Evolutionary conservation across 2,329 filamentous ascomycete genomes (phyloP), one percentile per base, ranked within the genome.

Genomic region (Neoascochyta sp.): DNA sequence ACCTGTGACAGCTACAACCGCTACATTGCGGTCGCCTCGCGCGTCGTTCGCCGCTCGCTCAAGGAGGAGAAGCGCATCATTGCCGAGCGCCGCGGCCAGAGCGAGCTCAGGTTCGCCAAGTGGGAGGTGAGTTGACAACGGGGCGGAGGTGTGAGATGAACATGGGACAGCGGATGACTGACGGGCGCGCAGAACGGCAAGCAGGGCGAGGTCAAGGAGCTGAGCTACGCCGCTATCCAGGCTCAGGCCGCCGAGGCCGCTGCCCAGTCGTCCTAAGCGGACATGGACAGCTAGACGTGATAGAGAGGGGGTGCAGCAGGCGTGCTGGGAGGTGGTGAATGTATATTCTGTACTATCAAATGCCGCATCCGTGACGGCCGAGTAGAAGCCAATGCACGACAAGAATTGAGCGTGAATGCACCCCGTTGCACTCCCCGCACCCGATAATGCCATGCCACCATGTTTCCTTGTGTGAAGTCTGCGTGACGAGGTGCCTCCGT

Each of bases 21-120:
- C 75, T 96, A 95, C 82, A 82, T 98, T 66, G 81, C 89, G 64
- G 80, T 98, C 72, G 88, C 92, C 62, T 81, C 89, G 70, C 88
- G 89, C 70, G 85, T 86, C 64, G 86, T 98, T 67, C 92, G 93
- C 74, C 85, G 87, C 67, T 94, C 88, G 67, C 77, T 98, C 68
- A 95, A 96, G 78, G 92, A 98, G 63, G 86, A 92, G 36, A 83
- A 88, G 75, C 81, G 92, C 72, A 68, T 95, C 51, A 66, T 67
- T 52, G 88, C 89, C 47, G 92, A 96, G 79, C 83, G 86, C 64
- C 81, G 92, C 65, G 89, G 88, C 63, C 80, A 88, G 69, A 83
- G 82, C 70, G 90, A 96, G 33, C 70, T 98, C 57, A 81, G 81
- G 69, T 93, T 95, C 61, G 75, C 87, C 52, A 93, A 90, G 78